phyloP scores from a whole-genome alignment of 169 alveolate species.

The Babesia ovis region DNA sequence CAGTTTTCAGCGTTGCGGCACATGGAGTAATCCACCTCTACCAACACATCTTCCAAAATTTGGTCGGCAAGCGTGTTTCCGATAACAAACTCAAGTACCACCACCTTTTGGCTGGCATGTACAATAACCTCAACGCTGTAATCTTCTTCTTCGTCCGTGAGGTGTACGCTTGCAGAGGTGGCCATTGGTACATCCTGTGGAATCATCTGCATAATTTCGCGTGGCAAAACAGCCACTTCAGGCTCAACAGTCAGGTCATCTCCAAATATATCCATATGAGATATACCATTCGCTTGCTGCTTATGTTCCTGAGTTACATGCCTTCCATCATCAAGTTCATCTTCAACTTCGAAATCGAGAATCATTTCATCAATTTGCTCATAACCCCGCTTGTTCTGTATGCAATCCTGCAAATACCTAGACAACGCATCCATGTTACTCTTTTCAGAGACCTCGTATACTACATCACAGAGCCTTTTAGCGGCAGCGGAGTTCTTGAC shows the following conservation, averaged over 20 bases:
- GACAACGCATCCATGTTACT: conserved; percentile 6
- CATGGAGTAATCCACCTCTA: conserved; percentile 32
- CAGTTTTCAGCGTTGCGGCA: conserved; percentile 37
- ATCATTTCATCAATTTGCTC: conserved; percentile 6
- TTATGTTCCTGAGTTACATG: background rate
- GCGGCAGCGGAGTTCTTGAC: conserved; percentile 32
- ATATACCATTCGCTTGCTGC: background rate
- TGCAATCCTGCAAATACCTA: conserved; percentile 11
- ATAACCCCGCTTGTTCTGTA: conserved; percentile 21
- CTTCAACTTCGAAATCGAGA: background rate
- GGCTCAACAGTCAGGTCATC: background rate
- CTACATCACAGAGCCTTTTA: conserved; percentile 39
- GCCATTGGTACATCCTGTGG: conserved; percentile 23
- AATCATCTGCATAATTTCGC: background rate
- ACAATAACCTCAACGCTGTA: conserved; percentile 73
- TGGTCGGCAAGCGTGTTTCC: conserved; percentile 77
- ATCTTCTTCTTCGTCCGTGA: conserved; percentile 85
- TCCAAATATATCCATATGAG: background rate
- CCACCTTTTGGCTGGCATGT: conserved; percentile 57
- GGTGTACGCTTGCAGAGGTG: conserved; percentile 54
- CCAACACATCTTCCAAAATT: conserved; percentile 62
- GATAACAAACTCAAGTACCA: conserved; percentile 76
- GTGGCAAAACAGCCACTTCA: background rate
- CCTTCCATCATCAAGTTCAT: background rate
- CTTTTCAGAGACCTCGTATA: conserved; percentile 20